Base-by-base conservation (phyloP, 768 basidiomycete species). In the Tricholoma hemisulphureum region DNA sequence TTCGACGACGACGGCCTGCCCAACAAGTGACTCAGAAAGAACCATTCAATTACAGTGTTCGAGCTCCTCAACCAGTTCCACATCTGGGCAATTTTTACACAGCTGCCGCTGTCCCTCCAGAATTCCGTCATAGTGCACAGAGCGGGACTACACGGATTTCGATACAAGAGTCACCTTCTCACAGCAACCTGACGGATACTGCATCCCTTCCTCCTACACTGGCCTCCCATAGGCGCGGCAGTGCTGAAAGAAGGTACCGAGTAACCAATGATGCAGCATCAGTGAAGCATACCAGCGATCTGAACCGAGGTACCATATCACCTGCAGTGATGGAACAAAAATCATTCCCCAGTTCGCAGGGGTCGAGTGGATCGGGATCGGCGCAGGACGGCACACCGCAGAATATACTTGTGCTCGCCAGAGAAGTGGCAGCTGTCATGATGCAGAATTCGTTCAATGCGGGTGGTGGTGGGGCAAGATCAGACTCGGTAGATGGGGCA, bases 351-450 rank as follows among this genome's bases (percentile, higher is more conserved):
- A 18, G 26, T 54, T 21, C 29, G n/a, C 53, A 28, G 26, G 7
- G n/a, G n/a, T n/a, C 31, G 14, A 18, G 39, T 31, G 26, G 16
- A 34, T 10, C 29, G n/a, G n/a, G n/a, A 24, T 48, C 55, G 24
- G 13, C 23, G 31, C 55, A 48, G 49, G 55, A 60, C 8, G 21
- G 16, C 18, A 31, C 35, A 14, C 5, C 48, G 7, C 10, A 57
- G 16, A 59, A 71, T 55, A 66, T 73, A 11, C 62, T 64, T 24
- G 51, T 63, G n/a, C 64, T 73, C 10, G 71, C 71, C 31, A 65
- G 66, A 55, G 67, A 71, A 60, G 70, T 73, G 8, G 69, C 68
- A n/a, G 60, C 48, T 11, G 62, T 70, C 35, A 60, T 73, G 11
- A 59, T 67, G 61, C 66, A 67, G 37, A 61, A 54, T 6, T 61